A percentile compares a stretch with the other conserved stretches of the same genome.
phyloP scores from a whole-genome alignment of 768 basidiomycete species.

The Calvatia gigantea region DNA sequence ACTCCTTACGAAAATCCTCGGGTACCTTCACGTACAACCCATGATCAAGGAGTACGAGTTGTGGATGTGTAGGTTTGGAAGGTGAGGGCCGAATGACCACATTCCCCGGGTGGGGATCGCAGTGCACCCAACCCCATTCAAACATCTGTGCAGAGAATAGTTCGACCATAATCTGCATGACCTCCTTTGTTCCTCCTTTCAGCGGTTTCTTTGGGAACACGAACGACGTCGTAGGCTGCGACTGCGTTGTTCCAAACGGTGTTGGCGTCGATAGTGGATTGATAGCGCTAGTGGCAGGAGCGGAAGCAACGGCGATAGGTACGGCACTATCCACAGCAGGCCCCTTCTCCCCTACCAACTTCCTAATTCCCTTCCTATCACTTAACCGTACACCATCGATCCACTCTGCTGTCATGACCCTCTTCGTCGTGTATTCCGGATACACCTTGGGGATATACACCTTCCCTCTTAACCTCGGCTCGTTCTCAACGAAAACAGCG shows the following conservation, averaged over 20 bases:
- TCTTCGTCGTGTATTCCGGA: constrained; percentile 67
- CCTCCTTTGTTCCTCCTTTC: constrained; percentile 55
- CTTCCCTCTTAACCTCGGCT: constrained; percentile 63
- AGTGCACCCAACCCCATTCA: constrained; percentile 87
- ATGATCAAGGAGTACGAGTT: constrained; percentile 87
- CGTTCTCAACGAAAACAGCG: constrained; percentile 60
- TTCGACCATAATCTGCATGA: constrained; percentile 87
- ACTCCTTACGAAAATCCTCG: constrained; percentile 67
- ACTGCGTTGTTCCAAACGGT: not conserved
- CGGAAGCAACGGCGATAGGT: constrained; percentile 8
- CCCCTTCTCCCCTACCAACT: constrained; percentile 51
- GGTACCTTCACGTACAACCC: constrained; percentile 80
- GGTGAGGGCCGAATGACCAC: constrained; percentile 67
- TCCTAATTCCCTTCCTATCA: constrained; percentile 54
- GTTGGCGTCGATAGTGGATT: constrained; percentile 8
- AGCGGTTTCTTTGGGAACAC: constrained; percentile 34
- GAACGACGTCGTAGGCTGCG: constrained; percentile 15
- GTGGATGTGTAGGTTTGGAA: constrained; percentile 37
- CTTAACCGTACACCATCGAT: constrained; percentile 74
- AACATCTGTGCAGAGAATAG: constrained; percentile 90
- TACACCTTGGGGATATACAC: constrained; percentile 81
- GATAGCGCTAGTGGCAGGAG: constrained; percentile 9
- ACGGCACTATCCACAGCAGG: not conserved
- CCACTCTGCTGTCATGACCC: constrained; percentile 84
- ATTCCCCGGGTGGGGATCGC: constrained; percentile 77